Conservation (phyloP, 371 early-diverging fungal species). For the Smittium mucronatum region DNA sequence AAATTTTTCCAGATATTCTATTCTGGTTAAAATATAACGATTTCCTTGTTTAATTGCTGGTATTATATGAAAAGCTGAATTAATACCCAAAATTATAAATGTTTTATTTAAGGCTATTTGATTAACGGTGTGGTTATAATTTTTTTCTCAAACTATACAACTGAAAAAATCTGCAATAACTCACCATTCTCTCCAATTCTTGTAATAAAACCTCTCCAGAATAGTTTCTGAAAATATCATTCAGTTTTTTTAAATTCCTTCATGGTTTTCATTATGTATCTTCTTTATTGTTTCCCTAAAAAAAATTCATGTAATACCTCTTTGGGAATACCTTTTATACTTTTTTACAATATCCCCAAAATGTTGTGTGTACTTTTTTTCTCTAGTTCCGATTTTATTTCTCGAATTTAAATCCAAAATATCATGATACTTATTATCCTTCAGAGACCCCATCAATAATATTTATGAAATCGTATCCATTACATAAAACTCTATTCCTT, state of each 20-base stretch:
- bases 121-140: too few species aligned
- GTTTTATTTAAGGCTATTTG: slow-evolving; percentile 2
- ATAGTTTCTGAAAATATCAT: not conserved
- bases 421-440: not conserved
- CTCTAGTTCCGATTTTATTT: slow-evolving; percentile 1
- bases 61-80: not conserved
- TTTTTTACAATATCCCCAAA: not conserved
- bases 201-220: not conserved
- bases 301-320: slow-evolving; percentile 1
- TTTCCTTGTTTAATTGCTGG: slow-evolving; percentile 2
- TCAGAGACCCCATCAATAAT: not conserved
- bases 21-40: slow-evolving; percentile 1
- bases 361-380: not conserved
- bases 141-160: not conserved
- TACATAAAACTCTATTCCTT: not conserved
- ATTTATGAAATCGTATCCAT: not conserved
- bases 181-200: not conserved
- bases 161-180: not conserved
- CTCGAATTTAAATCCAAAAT: not conserved
- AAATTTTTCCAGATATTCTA: slow-evolving; percentile 3
- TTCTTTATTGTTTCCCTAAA: not conserved
- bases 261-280: slow-evolving; percentile 5
- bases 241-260: slow-evolving; percentile 6
- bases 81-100: slow-evolving; percentile 1
- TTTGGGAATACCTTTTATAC: not conserved